phyloP scores from a whole-genome alignment of 2,329 filamentous ascomycete species.

The Microcera coccophila region DNA sequence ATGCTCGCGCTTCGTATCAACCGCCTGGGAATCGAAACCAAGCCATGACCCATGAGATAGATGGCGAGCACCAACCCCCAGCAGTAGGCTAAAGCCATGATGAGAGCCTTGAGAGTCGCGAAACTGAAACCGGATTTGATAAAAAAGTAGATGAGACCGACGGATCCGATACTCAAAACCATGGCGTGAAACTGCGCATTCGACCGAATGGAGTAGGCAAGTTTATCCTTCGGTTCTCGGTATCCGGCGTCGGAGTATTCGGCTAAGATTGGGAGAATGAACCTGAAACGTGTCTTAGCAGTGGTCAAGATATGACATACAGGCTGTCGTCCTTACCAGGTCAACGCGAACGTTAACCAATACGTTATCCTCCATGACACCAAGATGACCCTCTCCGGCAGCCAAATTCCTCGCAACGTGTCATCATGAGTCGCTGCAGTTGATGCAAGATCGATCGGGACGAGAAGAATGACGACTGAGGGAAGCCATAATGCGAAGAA shows the following conservation, averaged over 20 bases:
- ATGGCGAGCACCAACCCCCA: constrained; percentile 91
- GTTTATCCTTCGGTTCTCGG: constrained; percentile 73
- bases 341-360: constrained; percentile 93
- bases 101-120: constrained; percentile 70
- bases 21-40: constrained; percentile 83
- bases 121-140: constrained; percentile 70
- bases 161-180: constrained; percentile 63
- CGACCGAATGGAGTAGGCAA: constrained; percentile 78
- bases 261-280: constrained; percentile 85
- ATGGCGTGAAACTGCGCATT: constrained; percentile 89
- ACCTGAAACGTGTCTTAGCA: constrained; percentile 48
- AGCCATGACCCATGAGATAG: constrained; percentile 94
- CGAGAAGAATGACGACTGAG: constrained; percentile 82
- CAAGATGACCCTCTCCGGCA: constrained; percentile 71
- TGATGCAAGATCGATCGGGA: constrained; percentile 93
- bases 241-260: constrained; percentile 95
- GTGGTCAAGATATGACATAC: background rate
- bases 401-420: constrained; percentile 76
- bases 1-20: constrained; percentile 78
- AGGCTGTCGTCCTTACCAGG: constrained; percentile 60
- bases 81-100: constrained; percentile 93
- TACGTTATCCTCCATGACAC: constrained; percentile 94
- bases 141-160: constrained; percentile 80
- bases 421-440: constrained; percentile 70
- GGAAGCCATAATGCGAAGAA: constrained; percentile 95